A percentile compares a stretch with the other conserved stretches of the same genome.
phyloP scores from a whole-genome alignment of 2,329 filamentous ascomycete species.

The Diaporthe amygdali region DNA sequence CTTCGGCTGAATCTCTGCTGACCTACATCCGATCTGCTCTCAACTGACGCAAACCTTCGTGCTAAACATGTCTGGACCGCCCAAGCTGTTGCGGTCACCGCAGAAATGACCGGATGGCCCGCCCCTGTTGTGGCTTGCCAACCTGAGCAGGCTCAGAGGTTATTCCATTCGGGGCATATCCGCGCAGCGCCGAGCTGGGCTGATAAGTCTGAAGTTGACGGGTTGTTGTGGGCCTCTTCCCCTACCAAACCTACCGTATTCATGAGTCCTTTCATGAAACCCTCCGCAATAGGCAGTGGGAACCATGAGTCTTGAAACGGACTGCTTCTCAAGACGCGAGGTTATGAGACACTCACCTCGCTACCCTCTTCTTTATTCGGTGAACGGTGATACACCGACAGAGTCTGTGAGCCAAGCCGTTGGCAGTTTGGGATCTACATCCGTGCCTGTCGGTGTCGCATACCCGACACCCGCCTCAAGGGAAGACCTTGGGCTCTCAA shows the following conservation, averaged over 20 bases:
- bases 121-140: background rate
- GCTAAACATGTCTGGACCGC: background rate
- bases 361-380: background rate
- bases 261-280: background rate
- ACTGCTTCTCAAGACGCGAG: conserved; percentile 9
- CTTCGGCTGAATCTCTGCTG: conserved; percentile 3
- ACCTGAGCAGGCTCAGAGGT: background rate
- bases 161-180: background rate
- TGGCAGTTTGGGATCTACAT: conserved; percentile 14
- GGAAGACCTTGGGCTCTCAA: background rate
- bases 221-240: background rate
- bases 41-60: background rate
- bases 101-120: background rate
- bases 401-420: conserved; percentile 2
- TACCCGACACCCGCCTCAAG: conserved; percentile 5
- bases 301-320: conserved; percentile 6
- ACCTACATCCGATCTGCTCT: conserved; percentile 2
- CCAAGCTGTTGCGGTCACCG: background rate
- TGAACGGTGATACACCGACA: conserved; percentile 4
- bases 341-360: conserved; percentile 1
- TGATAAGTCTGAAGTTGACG: background rate
- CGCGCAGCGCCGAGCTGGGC: background rate
- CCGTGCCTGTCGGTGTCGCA: conserved; percentile 14
- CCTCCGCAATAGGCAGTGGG: background rate
- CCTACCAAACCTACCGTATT: background rate